Evolutionary conservation across 2,329 filamentous ascomycete species (phyloP), one percentile per base, ranked within the genome.

Genomic region (Alternaria gaisen): DNA sequence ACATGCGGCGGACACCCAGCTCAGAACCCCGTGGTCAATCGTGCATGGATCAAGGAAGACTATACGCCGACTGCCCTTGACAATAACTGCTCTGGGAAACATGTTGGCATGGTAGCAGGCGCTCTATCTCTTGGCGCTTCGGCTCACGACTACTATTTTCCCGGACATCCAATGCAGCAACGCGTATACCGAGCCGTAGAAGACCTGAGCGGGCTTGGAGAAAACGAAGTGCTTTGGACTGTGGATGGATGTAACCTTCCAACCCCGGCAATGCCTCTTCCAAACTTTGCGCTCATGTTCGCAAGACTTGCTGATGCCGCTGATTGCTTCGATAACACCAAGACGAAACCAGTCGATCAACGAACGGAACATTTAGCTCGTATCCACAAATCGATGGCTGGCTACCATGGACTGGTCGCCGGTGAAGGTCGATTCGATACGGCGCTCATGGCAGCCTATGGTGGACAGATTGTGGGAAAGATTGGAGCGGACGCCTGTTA

Each of bases 41-140:
- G 69, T 0, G 60, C 47, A 0, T 84, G 82, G 82, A 78, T 81
- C 48, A 79, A 72, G 54, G 53, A 53, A 0, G 81, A 73, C 2
- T 80, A 78, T 44, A 67, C 58, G 0, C 82, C 82, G 0, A 80
- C 77, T 0, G 70, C 71, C 0, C 67, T 83, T 0, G 78, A 73
- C 50, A 84, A 80, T 53, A 83, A 84, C 58, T 85, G 82, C 61
- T 84, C 82, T 0, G 83, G 82, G 1, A 85, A 85, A 41, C 82
- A 85, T 63, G 79, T 73, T 3, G 82, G 80, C 1, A 84, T 84
- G 81, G 66, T 84, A 22, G 82, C 79, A 1, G 83, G 78, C 1
- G 74, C 82, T 0, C 74, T 70, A 28, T 76, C 78, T 0, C 52
- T 84, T 0, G 79, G 75, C 0, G 77, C 69, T 3, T 22, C 34